These are phyloP conservation scores for Penicillium corylophilum DNA, from an alignment of 2,329 filamentous ascomycete genomes.

Conservation along the genomic window DNA sequence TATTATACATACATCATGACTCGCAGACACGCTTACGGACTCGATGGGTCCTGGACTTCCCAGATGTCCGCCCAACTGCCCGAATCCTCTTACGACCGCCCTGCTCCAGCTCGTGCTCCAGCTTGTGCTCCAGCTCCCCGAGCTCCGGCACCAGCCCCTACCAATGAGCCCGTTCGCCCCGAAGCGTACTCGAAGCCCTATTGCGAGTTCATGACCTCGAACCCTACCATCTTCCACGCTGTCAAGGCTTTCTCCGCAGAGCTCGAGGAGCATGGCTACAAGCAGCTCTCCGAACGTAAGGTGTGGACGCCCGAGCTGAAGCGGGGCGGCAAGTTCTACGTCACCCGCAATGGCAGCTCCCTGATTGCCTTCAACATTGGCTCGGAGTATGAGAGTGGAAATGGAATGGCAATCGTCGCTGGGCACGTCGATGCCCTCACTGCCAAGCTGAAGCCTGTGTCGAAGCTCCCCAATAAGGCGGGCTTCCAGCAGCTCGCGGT, in stretches of 20 bases:
- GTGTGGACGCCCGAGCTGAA: slow-evolving; percentile 72
- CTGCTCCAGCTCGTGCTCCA: slow-evolving; percentile 3
- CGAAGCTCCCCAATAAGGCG: slow-evolving; percentile 76
- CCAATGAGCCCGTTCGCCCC: slow-evolving; percentile 30
- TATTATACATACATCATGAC: slow-evolving; percentile 27
- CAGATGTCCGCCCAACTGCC: slow-evolving; percentile 29
- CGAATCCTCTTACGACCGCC: slow-evolving; percentile 8
- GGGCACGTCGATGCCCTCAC: slow-evolving; percentile 93
- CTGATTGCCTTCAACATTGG: slow-evolving; percentile 85
- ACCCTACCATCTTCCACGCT: slow-evolving; percentile 91
- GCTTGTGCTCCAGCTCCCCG: slow-evolving; percentile 14
- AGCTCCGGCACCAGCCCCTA: slow-evolving; percentile 15
- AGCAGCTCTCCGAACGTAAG: slow-evolving; percentile 72
- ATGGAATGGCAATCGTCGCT: slow-evolving; percentile 83
- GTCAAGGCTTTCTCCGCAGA: slow-evolving; percentile 75
- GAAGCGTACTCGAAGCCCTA: slow-evolving; percentile 79
- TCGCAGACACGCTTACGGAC: slow-evolving; percentile 27
- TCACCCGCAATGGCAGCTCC: slow-evolving; percentile 79
- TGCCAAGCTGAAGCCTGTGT: slow-evolving; percentile 86
- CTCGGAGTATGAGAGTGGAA: slow-evolving; percentile 74
- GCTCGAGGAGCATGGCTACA: slow-evolving; percentile 70
- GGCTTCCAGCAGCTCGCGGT: slow-evolving; percentile 89
- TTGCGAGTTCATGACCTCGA: slow-evolving; percentile 79
- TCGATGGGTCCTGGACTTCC: slow-evolving; percentile 33
- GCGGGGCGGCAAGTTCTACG: slow-evolving; percentile 84